Conservation (phyloP, 371 early-diverging fungal species). For the Quaeritorhiza haematococci region DNA sequence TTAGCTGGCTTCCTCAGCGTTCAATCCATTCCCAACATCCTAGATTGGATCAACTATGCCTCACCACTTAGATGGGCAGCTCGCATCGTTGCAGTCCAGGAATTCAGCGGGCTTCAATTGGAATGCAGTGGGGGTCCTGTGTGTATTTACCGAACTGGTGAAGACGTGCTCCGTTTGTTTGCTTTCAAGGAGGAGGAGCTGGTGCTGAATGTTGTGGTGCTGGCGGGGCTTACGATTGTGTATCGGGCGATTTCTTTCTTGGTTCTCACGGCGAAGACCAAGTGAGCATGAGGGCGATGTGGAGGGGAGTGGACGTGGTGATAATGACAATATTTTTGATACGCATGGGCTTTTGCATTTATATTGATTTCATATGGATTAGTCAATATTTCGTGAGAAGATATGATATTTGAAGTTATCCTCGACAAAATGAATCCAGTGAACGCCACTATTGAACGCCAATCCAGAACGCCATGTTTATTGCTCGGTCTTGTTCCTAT, state of each 20-base stretch:
- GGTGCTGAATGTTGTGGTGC: constrained; percentile 15
- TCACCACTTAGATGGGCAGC: constrained; percentile 27
- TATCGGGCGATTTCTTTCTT: constrained; percentile 25
- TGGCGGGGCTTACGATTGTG: constrained; percentile 19
- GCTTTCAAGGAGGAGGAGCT: constrained; percentile 15
- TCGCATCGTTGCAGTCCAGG: constrained; percentile 19
- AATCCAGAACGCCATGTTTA: too few species aligned
- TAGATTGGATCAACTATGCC: constrained; percentile 29
- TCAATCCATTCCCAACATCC: constrained; percentile 19
- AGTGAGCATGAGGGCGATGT: too few species aligned
- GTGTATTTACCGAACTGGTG: constrained; percentile 29
- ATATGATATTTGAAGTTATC: too few species aligned
- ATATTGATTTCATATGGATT: too few species aligned
- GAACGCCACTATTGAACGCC: too few species aligned
- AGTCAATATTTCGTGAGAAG: too few species aligned
- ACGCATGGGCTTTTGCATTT: too few species aligned
- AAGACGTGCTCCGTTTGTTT: constrained; percentile 25
- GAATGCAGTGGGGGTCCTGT: constrained; percentile 1
- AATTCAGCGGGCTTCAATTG: constrained; percentile 12
- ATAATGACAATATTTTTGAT: too few species aligned
- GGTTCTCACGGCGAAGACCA: too few species aligned
- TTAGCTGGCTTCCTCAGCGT: constrained; percentile 25
- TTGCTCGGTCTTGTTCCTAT: too few species aligned
- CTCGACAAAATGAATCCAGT: too few species aligned
- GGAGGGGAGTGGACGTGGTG: too few species aligned